These are phyloP conservation scores for Centaurea solstitialis DNA, from an alignment of 129 eudicot species.

Conservation along the genomic window DNA sequence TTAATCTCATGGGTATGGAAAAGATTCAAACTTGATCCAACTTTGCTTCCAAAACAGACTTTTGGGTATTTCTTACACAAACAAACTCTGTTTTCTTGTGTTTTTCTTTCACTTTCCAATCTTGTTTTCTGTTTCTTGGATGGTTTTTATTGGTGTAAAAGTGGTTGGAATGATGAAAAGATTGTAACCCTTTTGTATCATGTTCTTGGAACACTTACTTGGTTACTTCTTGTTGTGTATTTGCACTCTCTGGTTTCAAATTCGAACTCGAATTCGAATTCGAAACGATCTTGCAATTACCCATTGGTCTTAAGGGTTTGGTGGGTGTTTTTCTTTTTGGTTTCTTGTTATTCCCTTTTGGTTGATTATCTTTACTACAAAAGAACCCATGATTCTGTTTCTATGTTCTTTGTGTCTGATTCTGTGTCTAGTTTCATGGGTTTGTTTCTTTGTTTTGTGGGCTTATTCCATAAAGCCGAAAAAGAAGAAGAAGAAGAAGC, in stretches of 20 bases:
- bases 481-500: constrained; percentile 26
- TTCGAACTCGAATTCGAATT: constrained; percentile 16
- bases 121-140: constrained; percentile 51
- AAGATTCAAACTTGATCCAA: constrained; percentile 22
- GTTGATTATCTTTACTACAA: constrained; percentile 43
- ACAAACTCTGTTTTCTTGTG: constrained; percentile 38
- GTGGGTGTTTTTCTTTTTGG: constrained; percentile 63
- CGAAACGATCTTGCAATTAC: constrained; percentile 30
- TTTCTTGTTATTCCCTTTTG: constrained; percentile 60
- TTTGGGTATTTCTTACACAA: constrained; percentile 34
- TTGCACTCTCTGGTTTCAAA: constrained; percentile 40
- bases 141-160: constrained; percentile 64
- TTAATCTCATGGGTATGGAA: constrained; percentile 28
- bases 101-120: constrained; percentile 45
- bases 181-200: constrained; percentile 50
- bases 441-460: constrained; percentile 56
- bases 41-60: constrained; percentile 30
- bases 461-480: constrained; percentile 41
- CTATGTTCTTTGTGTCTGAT: constrained; percentile 59
- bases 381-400: constrained; percentile 26
- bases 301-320: constrained; percentile 69
- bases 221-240: constrained; percentile 52
- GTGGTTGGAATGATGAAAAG: constrained; percentile 76
- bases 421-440: constrained; percentile 48
- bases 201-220: constrained; percentile 43